Conservation (phyloP, 78 protist species). For the Cavenderia fasciculata region DNA sequence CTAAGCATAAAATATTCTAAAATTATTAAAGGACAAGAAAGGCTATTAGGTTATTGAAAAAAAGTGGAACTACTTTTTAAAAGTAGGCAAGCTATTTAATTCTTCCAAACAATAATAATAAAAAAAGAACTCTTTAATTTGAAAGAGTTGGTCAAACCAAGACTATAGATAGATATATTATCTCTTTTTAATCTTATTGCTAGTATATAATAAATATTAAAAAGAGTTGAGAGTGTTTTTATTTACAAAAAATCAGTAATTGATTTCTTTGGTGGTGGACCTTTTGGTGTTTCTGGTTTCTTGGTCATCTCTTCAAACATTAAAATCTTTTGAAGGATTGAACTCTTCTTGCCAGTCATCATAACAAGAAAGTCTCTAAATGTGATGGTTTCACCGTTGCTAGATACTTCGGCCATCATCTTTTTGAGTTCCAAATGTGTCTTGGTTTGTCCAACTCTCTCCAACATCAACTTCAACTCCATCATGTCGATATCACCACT, state of each 20-base stretch:
- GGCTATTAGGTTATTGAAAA: no score
- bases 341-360: slow-evolving; percentile 75
- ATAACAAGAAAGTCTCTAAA: slow-evolving; percentile 64
- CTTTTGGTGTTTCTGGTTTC: slow-evolving; percentile 51
- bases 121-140: no score
- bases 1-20: no score
- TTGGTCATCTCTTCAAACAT: slow-evolving; percentile 79
- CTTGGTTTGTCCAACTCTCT: slow-evolving; percentile 52
- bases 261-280: slow-evolving; percentile 57
- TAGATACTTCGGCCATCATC: slow-evolving; percentile 66
- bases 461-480: slow-evolving; percentile 66
- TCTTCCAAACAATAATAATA: no score
- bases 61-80: no score
- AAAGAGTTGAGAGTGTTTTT: background rate
- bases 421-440: slow-evolving; percentile 74
- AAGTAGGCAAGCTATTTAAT: no score
- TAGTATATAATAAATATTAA: no score
- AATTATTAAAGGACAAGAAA: no score
- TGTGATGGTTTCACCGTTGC: slow-evolving; percentile 53
- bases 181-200: no score
- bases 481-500: slow-evolving; percentile 56
- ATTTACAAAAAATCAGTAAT: slow-evolving; percentile 42
- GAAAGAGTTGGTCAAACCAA: no score
- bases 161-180: no score
- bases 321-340: slow-evolving; percentile 70